Evolutionary conservation across 2,329 filamentous ascomycete species (phyloP).

Genomic region (Cladosporium sphaerospermum): DNA sequence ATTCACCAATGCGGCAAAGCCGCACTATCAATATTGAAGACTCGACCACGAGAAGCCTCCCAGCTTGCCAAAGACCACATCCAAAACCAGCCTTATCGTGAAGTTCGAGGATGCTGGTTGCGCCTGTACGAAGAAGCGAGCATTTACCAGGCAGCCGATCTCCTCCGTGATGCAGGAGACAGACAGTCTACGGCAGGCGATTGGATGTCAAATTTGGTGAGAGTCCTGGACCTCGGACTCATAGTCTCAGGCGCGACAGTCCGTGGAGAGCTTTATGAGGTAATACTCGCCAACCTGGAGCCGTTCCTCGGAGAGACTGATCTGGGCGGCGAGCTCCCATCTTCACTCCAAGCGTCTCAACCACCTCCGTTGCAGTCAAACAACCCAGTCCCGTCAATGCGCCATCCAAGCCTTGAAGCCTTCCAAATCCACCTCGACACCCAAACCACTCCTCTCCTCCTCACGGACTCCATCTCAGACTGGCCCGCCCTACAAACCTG

Average conservation of each 20-base stretch:
- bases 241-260: slow-evolving; percentile 65
- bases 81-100: slow-evolving; percentile 62
- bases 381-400: slow-evolving; percentile 8
- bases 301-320: slow-evolving; percentile 18
- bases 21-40: slow-evolving; percentile 31
- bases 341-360: slow-evolving; percentile 9
- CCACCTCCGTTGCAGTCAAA: slow-evolving; percentile 13
- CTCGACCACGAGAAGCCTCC: slow-evolving; percentile 46
- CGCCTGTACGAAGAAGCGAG: slow-evolving; percentile 65
- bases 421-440: slow-evolving; percentile 27
- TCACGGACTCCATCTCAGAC: slow-evolving; percentile 56
- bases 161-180: slow-evolving; percentile 16
- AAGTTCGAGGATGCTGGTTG: slow-evolving; percentile 63
- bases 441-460: slow-evolving; percentile 54
- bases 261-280: slow-evolving; percentile 42
- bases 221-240: slow-evolving; percentile 65
- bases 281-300: slow-evolving; percentile 49
- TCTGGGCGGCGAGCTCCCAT: background rate
- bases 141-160: slow-evolving; percentile 52
- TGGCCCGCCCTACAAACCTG: slow-evolving; percentile 82
- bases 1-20: slow-evolving; percentile 39
- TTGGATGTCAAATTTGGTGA: slow-evolving; percentile 55
- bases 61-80: slow-evolving; percentile 59
- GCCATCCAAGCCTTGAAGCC: slow-evolving; percentile 13
- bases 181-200: slow-evolving; percentile 13